These are phyloP conservation scores for Metarhizium guizhouense DNA, from an alignment of 2,329 filamentous ascomycete species.

Conservation along the genomic window DNA sequence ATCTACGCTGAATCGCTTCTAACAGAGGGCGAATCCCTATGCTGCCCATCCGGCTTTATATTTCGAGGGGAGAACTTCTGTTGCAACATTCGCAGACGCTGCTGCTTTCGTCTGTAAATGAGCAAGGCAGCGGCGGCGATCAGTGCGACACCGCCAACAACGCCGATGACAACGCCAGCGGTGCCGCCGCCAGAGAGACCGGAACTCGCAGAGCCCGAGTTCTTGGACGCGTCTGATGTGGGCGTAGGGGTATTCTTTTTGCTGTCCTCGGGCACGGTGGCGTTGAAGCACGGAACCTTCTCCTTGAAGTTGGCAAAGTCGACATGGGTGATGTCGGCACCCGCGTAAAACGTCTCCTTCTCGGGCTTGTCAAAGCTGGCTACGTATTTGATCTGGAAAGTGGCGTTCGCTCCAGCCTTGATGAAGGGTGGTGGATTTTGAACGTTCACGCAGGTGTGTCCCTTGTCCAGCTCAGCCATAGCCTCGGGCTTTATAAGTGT, in stretches of 20 bases:
- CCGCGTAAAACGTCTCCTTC: conserved; percentile 39
- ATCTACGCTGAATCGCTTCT: conserved; percentile 13
- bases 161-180: conserved; percentile 66
- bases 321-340: conserved; percentile 38
- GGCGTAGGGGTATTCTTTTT: conserved; percentile 7
- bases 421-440: conserved; percentile 23
- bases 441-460: conserved; percentile 36
- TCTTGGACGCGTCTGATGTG: conserved; percentile 13
- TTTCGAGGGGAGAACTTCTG: conserved; percentile 16
- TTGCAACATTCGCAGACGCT: conserved; percentile 12
- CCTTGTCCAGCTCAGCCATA: conserved; percentile 30
- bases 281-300: conserved; percentile 34
- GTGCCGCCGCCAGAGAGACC: conserved; percentile 57
- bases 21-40: conserved; percentile 12
- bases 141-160: conserved; percentile 52
- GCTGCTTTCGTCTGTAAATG: conserved; percentile 31
- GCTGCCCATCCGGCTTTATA: conserved; percentile 15
- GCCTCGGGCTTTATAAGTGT: conserved; percentile 26
- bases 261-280: conserved; percentile 21
- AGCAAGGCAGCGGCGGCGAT: conserved; percentile 52
- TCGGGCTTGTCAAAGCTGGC: conserved; percentile 32
- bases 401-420: conserved; percentile 34
- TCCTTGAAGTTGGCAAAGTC: conserved; percentile 22
- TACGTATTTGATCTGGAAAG: conserved; percentile 39
- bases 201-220: conserved; percentile 12